These are phyloP conservation scores for Poronia punctata DNA, from an alignment of 495 filamentous ascomycete genomes.

Conservation along the genomic window DNA sequence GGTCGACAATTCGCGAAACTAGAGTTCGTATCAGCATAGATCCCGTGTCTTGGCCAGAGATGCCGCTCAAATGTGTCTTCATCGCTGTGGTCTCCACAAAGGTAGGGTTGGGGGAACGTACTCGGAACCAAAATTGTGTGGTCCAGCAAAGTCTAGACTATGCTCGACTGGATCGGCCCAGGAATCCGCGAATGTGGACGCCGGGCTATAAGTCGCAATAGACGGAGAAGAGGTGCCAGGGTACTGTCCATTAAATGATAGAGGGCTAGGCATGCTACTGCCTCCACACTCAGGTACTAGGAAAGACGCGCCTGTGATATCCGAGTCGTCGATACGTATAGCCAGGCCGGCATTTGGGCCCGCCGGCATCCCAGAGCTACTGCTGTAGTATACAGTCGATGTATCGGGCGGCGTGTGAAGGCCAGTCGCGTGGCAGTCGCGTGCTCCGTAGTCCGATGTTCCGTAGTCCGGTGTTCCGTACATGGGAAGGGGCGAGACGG, in stretches of 20 bases:
- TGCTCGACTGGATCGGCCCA: constrained; percentile 48
- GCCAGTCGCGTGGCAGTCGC: too few relatives aligned
- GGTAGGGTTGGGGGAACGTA: constrained; percentile 49
- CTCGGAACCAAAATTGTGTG: constrained; percentile 45
- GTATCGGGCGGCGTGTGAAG: too few relatives aligned
- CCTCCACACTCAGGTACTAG: constrained; percentile 30
- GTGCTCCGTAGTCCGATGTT: too few relatives aligned
- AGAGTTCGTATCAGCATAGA: constrained; percentile 25
- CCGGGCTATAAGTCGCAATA: constrained; percentile 47
- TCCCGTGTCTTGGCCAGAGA: constrained; percentile 28
- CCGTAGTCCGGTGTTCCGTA: too few relatives aligned
- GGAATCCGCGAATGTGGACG: constrained; percentile 45
- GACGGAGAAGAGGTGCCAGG: constrained; percentile 50
- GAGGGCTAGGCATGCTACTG: constrained; percentile 38
- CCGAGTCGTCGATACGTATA: constrained; percentile 54
- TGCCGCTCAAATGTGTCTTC: constrained; percentile 39
- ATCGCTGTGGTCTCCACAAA: too few relatives aligned
- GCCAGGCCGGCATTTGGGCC: constrained; percentile 41
- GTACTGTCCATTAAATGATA: constrained; percentile 44
- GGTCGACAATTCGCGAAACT: too few relatives aligned
- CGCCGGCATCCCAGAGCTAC: too few relatives aligned
- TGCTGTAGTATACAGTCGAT: too few relatives aligned
- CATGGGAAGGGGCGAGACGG: constrained; percentile 33
- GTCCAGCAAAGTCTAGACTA: constrained; percentile 30
- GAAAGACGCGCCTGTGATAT: constrained; percentile 46